A percentile compares a stretch with the other conserved stretches of the same genome.
phyloP scores from a whole-genome alignment of 1,284 basidiomycete genomes.

The Pseudozyma thailandica region DNA sequence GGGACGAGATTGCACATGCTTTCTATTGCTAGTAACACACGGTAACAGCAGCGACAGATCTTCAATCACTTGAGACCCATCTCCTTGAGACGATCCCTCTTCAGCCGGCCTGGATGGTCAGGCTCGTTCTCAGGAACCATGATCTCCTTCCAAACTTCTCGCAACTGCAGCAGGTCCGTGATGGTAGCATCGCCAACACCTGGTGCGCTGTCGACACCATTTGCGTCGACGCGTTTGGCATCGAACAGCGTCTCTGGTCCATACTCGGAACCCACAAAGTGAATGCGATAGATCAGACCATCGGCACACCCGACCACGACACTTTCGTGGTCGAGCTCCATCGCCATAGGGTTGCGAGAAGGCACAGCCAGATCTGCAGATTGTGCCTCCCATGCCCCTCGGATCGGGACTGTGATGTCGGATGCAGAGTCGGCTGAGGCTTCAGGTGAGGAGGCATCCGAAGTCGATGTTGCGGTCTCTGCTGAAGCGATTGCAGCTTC shows the following conservation, averaged over 20 bases:
- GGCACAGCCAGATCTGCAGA: constrained; percentile 38
- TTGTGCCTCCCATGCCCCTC: constrained; percentile 54
- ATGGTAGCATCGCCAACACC: constrained; percentile 53
- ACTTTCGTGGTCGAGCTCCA: constrained; percentile 60
- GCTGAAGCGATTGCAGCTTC: not conserved
- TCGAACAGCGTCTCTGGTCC: constrained; percentile 22
- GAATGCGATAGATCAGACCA: constrained; percentile 57
- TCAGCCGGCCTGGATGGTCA: constrained; percentile 46
- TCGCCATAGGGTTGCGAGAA: constrained; percentile 57
- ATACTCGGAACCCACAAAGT: constrained; percentile 56
- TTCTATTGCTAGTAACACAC: not conserved
- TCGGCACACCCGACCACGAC: constrained; percentile 59
- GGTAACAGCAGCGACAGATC: constrained; percentile 1
- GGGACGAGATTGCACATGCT: too few species aligned
- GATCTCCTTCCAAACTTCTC: constrained; percentile 56
- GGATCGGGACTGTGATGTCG: constrained; percentile 36
- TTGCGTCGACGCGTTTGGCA: not conserved
- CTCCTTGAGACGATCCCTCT: constrained; percentile 19
- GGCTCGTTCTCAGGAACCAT: constrained; percentile 45
- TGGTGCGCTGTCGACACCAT: not conserved
- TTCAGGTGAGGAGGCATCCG: not conserved
- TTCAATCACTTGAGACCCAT: constrained; percentile 38
- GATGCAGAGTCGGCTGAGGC: not conserved
- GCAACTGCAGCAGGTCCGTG: constrained; percentile 47
- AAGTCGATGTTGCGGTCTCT: not conserved